Conservation (phyloP, 169 alveolate species). For the Eimeria sp. region DNA sequence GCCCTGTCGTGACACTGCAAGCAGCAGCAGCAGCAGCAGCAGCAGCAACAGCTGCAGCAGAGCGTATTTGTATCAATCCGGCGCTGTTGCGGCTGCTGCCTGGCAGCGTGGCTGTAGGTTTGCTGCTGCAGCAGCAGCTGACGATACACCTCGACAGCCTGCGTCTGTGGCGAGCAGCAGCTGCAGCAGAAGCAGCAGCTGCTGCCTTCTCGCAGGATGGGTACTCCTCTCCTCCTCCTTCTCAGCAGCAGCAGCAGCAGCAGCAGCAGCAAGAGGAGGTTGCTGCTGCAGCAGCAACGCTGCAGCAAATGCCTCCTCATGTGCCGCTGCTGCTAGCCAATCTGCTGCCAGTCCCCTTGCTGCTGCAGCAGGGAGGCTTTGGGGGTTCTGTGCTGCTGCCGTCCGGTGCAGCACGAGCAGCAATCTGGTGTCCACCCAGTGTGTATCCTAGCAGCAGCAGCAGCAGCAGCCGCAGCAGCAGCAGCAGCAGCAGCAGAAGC, state of each 20-base stretch:
- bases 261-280: conserved; percentile 1
- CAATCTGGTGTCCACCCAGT: conserved; percentile 28
- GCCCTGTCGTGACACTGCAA: conserved; percentile 31
- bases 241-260: conserved; percentile 40
- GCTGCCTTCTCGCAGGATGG: background rate
- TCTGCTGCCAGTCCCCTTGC: conserved; percentile 64
- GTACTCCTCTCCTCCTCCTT: no score
- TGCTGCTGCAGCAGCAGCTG: conserved; percentile 74
- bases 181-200: conserved; percentile 48
- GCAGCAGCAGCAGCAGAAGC: conserved; percentile 56
- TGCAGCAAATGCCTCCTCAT: conserved; percentile 52
- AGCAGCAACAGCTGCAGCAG: conserved; percentile 33
- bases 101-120: conserved; percentile 12
- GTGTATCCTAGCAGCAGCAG: conserved; percentile 9
- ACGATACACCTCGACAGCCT: conserved; percentile 29
- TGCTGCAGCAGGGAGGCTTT: conserved; percentile 35
- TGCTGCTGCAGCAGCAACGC: background rate
- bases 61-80: conserved; percentile 1
- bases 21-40: conserved; percentile 55
- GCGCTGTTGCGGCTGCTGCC: conserved; percentile 23
- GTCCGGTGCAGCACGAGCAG: conserved; percentile 46
- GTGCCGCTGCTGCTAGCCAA: conserved; percentile 29
- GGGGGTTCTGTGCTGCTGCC: conserved; percentile 66
- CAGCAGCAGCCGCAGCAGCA: no score
- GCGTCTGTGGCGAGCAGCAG: conserved; percentile 58